Conservation (phyloP, 2,329 filamentous ascomycete species). For the Dactylonectria estremocensis region DNA sequence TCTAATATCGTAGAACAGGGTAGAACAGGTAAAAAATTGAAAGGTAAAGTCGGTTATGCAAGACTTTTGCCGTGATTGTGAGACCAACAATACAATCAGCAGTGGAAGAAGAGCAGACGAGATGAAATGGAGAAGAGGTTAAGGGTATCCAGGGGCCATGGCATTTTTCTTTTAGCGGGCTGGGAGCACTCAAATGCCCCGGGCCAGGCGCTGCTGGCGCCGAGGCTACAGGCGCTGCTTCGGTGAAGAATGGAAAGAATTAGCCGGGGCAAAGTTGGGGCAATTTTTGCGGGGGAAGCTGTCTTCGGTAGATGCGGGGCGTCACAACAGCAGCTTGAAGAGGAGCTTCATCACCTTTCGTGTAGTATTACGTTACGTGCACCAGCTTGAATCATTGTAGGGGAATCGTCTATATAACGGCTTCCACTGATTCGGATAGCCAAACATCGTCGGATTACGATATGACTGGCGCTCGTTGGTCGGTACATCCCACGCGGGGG, state of each 20-base stretch:
- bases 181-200: neutral
- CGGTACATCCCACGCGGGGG: too few relatives aligned
- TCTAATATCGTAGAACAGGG: neutral
- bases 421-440: too few relatives aligned
- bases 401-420: too few relatives aligned
- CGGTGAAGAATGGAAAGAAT: neutral
- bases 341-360: neutral
- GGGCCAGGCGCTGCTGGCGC: constrained; percentile 17
- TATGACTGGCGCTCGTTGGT: too few relatives aligned
- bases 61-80: neutral
- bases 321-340: neutral
- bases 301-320: neutral
- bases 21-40: neutral
- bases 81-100: neutral
- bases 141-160: constrained; percentile 5
- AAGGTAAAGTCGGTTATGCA: neutral
- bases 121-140: neutral
- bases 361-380: neutral
- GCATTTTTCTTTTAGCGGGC: neutral
- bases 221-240: constrained; percentile 6
- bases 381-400: neutral
- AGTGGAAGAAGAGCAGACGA: neutral
- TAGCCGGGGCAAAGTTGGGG: constrained; percentile 27
- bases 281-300: neutral
- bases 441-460: too few relatives aligned